Percentiles rank a stretch among this genome's conserved stretches.
These are phyloP conservation scores for Stagonosporopsis rhizophila DNA, from an alignment of 2,329 filamentous ascomycete species.

Conservation along the genomic window DNA sequence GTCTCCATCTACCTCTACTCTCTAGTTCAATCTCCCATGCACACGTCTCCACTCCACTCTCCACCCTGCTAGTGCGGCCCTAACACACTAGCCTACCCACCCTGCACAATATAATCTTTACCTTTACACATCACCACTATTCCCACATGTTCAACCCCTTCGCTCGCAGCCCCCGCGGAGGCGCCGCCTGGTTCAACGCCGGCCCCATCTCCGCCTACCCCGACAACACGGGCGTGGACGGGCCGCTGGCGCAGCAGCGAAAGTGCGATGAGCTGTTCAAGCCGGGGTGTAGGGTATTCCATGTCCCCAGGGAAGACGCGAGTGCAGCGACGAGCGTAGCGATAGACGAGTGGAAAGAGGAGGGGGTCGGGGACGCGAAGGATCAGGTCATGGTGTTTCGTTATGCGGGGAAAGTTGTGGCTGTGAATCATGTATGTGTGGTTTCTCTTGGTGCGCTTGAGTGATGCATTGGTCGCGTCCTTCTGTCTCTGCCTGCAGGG, in stretches of 20 bases:
- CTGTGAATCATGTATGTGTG: conserved; percentile 68
- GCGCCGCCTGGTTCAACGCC: conserved; percentile 33
- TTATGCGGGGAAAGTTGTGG: conserved; percentile 69
- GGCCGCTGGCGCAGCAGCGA: conserved; percentile 26
- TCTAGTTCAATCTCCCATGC: background rate
- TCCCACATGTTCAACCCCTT: conserved; percentile 28
- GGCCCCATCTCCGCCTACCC: conserved; percentile 31
- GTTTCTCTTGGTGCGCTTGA: background rate
- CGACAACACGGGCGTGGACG: conserved; percentile 18
- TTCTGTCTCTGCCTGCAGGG: background rate
- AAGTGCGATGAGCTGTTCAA: conserved; percentile 21
- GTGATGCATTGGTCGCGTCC: background rate
- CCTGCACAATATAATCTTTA: background rate
- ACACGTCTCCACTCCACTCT: background rate
- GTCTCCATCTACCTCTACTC: background rate
- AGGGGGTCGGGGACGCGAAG: conserved; percentile 36
- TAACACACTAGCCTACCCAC: conserved; percentile 2
- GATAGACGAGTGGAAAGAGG: conserved; percentile 40
- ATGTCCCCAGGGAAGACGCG: conserved; percentile 34
- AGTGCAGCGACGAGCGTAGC: conserved; percentile 23
- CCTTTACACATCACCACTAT: background rate
- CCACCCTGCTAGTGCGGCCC: conserved; percentile 7
- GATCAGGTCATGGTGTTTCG: conserved; percentile 72
- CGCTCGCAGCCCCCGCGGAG: conserved; percentile 27
- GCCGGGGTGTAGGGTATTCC: conserved; percentile 34